phyloP scores from a whole-genome alignment of 345 rosid genomes.

The Populus alba region DNA sequence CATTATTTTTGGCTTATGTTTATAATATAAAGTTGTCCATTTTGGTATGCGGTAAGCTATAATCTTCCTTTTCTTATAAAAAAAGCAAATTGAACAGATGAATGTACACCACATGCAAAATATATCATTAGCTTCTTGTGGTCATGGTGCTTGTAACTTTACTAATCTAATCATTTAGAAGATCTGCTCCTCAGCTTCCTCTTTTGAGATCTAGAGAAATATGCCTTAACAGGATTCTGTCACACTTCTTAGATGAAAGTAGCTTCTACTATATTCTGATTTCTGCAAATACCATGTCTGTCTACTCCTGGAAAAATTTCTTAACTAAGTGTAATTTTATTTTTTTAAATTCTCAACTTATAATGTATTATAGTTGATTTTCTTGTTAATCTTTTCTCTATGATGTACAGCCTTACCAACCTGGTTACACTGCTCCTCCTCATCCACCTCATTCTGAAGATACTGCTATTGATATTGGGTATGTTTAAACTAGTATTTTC shows the following conservation, averaged over 20 bases:
- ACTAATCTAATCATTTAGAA: background rate
- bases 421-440: slow-evolving; percentile 83
- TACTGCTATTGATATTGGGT: slow-evolving; percentile 83
- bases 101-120: background rate
- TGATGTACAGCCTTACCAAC: slow-evolving; percentile 62
- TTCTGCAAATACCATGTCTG: background rate
- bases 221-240: background rate
- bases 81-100: background rate
- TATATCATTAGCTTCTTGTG: background rate
- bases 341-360: background rate
- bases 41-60: background rate
- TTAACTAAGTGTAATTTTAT: background rate
- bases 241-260: background rate
- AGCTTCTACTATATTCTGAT: background rate
- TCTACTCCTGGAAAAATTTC: background rate
- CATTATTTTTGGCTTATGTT: background rate
- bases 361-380: background rate
- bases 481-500: slow-evolving; percentile 23
- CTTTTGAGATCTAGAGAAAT: background rate
- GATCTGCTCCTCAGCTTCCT: background rate
- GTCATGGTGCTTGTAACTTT: background rate
- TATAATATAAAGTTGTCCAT: background rate
- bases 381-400: slow-evolving; percentile 12
- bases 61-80: background rate
- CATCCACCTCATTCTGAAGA: slow-evolving; percentile 56